These are phyloP conservation scores for Wallacemonas sp. DNA, from an alignment of 208 protist species.

Conservation along the genomic window DNA sequence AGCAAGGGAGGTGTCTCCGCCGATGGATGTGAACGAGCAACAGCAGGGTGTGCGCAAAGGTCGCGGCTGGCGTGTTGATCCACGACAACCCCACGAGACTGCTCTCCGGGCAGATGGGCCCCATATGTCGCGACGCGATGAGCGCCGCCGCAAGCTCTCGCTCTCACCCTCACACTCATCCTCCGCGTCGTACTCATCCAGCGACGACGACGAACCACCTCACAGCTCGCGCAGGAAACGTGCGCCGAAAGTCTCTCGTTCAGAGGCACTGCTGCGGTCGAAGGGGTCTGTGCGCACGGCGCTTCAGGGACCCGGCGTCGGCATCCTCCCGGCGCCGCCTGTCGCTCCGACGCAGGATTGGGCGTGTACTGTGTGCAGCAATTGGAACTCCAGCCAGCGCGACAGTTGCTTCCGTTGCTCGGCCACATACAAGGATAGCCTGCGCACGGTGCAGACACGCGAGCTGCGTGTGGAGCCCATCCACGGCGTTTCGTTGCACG, in stretches of 20 bases:
- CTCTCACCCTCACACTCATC: too few species aligned
- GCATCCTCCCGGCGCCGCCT: neutral
- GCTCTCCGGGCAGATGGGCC: neutral
- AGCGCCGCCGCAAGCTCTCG: too few species aligned
- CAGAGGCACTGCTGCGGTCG: neutral
- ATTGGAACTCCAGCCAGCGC: slow-evolving; percentile 70
- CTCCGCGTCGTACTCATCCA: too few species aligned
- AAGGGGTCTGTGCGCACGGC: neutral
- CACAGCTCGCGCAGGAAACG: neutral
- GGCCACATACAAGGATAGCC: slow-evolving; percentile 32
- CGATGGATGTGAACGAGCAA: neutral
- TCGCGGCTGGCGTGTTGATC: neutral
- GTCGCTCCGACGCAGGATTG: slow-evolving; percentile 48
- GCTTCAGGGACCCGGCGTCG: too few species aligned
- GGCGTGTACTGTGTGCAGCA: slow-evolving; percentile 86
- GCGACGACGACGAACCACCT: neutral
- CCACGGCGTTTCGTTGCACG: slow-evolving; percentile 13
- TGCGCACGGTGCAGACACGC: slow-evolving; percentile 30
- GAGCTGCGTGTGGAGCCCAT: slow-evolving; percentile 46
- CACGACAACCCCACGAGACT: neutral
- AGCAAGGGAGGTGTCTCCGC: neutral
- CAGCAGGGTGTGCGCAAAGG: neutral
- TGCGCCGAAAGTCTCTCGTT: neutral
- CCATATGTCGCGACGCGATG: too few species aligned
- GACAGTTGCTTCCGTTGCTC: slow-evolving; percentile 69